Conservation (phyloP, 2,329 filamentous ascomycete species). For the Colletotrichum agaves region DNA sequence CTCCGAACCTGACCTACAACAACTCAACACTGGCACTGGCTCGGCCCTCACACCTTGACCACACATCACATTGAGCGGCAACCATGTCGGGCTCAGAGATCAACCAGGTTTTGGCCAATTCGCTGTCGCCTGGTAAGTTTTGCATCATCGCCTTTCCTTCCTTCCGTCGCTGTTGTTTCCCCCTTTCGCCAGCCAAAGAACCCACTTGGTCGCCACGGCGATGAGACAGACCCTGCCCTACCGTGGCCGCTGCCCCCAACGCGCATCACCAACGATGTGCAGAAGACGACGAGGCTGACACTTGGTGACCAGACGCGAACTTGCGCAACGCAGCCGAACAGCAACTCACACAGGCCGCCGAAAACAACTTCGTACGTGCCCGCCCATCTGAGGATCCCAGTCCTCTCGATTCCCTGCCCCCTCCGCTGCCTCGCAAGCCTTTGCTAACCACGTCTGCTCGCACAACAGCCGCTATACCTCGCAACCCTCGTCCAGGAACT, state of each 20-base stretch:
- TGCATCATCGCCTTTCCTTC: neutral
- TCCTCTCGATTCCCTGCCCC: conserved; percentile 33
- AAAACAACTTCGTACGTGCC: conserved; percentile 87
- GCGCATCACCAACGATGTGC: conserved; percentile 13
- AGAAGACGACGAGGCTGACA: conserved; percentile 41
- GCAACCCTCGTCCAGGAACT: conserved; percentile 92
- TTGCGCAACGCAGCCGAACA: conserved; percentile 92
- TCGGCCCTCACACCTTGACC: conserved; percentile 30
- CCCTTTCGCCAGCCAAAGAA: conserved; percentile 21
- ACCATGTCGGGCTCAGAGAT: conserved; percentile 86
- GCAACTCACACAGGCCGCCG: conserved; percentile 91
- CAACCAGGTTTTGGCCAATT: conserved; percentile 97
- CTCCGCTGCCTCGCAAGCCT: conserved; percentile 23
- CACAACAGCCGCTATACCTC: conserved; percentile 84
- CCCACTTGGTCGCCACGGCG: conserved; percentile 25
- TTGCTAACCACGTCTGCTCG: conserved; percentile 42
- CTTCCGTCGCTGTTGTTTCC: conserved; percentile 11
- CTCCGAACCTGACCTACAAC: conserved; percentile 27
- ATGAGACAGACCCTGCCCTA: conserved; percentile 6
- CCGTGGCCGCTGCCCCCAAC: conserved; percentile 30
- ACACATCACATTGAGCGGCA: conserved; percentile 44
- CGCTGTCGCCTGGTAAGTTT: conserved; percentile 88
- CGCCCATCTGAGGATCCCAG: conserved; percentile 40
- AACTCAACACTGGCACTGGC: conserved; percentile 34
- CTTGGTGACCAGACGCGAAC: conserved; percentile 75